Base-by-base conservation (phyloP, 83 land plant genomes). In the Larix sibirica region DNA sequence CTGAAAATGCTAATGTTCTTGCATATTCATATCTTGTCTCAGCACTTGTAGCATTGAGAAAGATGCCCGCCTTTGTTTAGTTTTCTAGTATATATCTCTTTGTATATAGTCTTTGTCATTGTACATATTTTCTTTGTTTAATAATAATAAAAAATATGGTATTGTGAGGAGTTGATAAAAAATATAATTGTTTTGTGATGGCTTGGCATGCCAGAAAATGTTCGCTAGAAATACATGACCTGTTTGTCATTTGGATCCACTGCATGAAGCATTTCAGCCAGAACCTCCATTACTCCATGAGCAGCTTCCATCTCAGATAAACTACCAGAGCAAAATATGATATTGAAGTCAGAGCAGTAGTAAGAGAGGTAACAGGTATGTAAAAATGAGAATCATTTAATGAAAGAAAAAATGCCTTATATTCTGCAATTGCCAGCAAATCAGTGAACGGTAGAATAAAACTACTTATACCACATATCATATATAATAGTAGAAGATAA, bases 221-320 rank as follows among this genome's bases (percentile, higher is more conserved):
- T 71, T 40, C 24, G 50, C n/a, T 20, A n/a, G 50, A 77, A 26
- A 77, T 58, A 24, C n/a, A 56, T 56, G 84, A 93, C 95, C 87
- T 28, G 77, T 18, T 80, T 83, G 81, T 93, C 91, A 73, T 79
- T 77, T 54, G 95, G 91, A 70, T 89, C 84, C 50, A 93, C 89
- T 74, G 93, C 93, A 82, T 85, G 88, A 40, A 93, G 89, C 93
- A 93, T 93, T 69, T 93, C 95, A 79, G 78, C 24, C 58, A 93
- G 36, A 64, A 93, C 90, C 42, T 91, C 91, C 87, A 82, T 76
- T 20, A 88, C 86, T 36, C 82, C 60, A 64, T 83, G 81, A 70
- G 91, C 85, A 0, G 91, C 81, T 56, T 89, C 87, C 77, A 93
- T 23, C 81, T 83, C 86, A 54, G 95, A 83, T 36, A 89, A 86